phyloP scores from a whole-genome alignment of 306 rosid genomes.

The Purshia tridentata region DNA sequence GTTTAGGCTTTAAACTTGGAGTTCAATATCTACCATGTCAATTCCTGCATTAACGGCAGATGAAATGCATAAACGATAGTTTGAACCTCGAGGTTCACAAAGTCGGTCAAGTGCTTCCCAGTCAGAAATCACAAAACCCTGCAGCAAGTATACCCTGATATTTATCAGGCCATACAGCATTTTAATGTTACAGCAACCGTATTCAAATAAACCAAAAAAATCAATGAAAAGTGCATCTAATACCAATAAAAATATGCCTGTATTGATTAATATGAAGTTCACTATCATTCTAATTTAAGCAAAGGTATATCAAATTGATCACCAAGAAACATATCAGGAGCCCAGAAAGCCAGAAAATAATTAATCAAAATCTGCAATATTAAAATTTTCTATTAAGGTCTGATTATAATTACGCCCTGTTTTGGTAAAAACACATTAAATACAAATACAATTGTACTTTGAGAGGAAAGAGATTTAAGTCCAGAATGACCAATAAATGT shows the following conservation, averaged over 20 bases:
- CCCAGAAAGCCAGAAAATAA: background rate
- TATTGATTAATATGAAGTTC: background rate
- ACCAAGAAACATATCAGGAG: background rate
- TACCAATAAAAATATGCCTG: background rate
- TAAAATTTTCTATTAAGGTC: background rate
- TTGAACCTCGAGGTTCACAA: constrained; percentile 51
- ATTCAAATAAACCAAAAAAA: constrained; percentile 24
- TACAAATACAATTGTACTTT: background rate
- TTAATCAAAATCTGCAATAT: background rate
- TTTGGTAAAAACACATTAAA: too few relatives aligned
- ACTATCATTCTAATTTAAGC: background rate
- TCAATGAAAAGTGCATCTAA: background rate
- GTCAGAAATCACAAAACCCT: constrained; percentile 90
- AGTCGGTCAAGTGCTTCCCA: constrained; percentile 80
- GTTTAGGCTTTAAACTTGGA: constrained; percentile 12
- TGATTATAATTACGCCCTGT: background rate
- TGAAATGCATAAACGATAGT: constrained; percentile 63
- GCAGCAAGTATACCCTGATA: constrained; percentile 28
- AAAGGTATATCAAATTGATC: background rate
- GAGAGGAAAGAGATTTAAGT: background rate
- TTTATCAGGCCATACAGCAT: background rate
- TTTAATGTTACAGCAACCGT: background rate
- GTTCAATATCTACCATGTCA: constrained; percentile 63
- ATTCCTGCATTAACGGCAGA: constrained; percentile 74
- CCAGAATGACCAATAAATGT: background rate